Conservation (phyloP, 139 green algal genomes). For the Micractinium sp. region DNA sequence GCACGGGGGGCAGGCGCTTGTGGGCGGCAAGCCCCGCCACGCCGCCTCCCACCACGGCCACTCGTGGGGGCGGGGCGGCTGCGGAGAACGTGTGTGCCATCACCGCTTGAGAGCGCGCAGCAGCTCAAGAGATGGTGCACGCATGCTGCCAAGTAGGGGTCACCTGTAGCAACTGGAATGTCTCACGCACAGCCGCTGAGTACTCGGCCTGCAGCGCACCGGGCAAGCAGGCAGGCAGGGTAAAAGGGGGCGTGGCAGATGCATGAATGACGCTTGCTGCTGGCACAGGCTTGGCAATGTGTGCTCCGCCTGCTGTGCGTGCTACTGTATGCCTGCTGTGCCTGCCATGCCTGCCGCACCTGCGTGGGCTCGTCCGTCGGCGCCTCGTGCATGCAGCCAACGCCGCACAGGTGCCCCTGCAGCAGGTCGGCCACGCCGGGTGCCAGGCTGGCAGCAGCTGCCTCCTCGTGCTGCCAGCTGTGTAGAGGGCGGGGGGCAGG, state of each 20-base stretch:
- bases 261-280: too few species aligned
- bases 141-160: neutral
- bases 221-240: neutral
- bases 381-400: constrained; percentile 19
- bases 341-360: neutral
- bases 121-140: neutral
- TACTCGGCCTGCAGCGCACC: constrained; percentile 23
- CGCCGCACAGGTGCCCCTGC: constrained; percentile 27
- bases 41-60: constrained; percentile 14
- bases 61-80: neutral
- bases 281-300: too few species aligned
- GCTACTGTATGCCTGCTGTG: neutral
- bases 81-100: too few species aligned
- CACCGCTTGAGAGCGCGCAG: too few species aligned
- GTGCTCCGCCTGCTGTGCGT: neutral
- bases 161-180: constrained; percentile 30
- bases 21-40: neutral
- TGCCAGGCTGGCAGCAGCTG: neutral
- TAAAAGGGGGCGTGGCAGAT: too few species aligned
- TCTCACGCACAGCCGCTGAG: constrained; percentile 17
- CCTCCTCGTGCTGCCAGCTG: constrained; percentile 42
- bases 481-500: neutral
- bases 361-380: constrained; percentile 13
- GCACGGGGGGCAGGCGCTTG: neutral
- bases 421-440: neutral